These are phyloP conservation scores for Lagenidium giganteum DNA, from an alignment of 352 stramenopile genomes.

Conservation along the genomic window DNA sequence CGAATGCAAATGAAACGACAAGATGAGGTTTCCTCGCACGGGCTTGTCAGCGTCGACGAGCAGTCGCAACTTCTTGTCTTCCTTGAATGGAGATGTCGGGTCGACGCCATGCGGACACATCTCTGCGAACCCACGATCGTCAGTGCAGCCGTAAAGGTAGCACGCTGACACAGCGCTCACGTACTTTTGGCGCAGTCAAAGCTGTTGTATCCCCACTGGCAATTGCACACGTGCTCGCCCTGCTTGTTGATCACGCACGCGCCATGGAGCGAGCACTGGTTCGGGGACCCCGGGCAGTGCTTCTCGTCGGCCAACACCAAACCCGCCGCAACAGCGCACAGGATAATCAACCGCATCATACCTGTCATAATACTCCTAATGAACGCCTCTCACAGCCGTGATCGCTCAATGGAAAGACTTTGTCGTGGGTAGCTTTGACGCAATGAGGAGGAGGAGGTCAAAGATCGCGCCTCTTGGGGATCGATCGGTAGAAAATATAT, in stretches of 20 bases:
- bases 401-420: too few species aligned
- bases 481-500: too few species aligned
- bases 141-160: background rate
- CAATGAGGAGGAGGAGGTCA: too few species aligned
- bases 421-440: too few species aligned
- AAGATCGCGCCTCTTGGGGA: too few species aligned
- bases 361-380: too few species aligned
- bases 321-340: background rate
- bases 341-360: too few species aligned
- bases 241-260: conserved; percentile 42
- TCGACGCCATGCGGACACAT: conserved; percentile 55
- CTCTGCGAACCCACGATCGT: conserved; percentile 14
- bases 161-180: conserved; percentile 5
- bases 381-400: too few species aligned
- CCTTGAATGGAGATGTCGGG: conserved; percentile 20
- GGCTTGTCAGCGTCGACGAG: conserved; percentile 19
- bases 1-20: conserved; percentile 47
- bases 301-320: conserved; percentile 19
- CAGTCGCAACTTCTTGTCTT: conserved; percentile 41
- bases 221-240: conserved; percentile 61
- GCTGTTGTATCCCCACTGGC: conserved; percentile 44
- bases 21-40: conserved; percentile 24
- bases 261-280: conserved; percentile 53
- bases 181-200: conserved; percentile 43
- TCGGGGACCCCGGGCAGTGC: conserved; percentile 35